These are phyloP conservation scores for Oryza coarctata DNA, from an alignment of 176 grass and related monocot species.

Conservation along the genomic window DNA sequence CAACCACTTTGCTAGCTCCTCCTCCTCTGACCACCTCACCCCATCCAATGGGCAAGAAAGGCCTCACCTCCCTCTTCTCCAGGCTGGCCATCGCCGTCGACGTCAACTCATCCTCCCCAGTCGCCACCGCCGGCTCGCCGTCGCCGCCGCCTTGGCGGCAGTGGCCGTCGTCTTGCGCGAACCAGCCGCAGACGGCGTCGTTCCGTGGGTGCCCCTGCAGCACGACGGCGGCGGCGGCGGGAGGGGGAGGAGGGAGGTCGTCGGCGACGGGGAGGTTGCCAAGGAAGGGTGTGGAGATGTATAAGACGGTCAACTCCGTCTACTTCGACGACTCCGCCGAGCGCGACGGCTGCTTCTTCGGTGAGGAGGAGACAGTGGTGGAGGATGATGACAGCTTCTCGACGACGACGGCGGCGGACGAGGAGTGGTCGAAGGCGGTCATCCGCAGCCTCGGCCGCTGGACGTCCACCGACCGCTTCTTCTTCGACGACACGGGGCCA, in stretches of 20 bases:
- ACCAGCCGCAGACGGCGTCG: slow-evolving; percentile 41
- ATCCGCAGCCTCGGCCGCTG: slow-evolving; percentile 43
- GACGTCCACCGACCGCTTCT: slow-evolving; percentile 49
- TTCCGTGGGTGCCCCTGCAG: slow-evolving; percentile 49
- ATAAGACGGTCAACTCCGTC: slow-evolving; percentile 61
- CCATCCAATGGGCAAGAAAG: slow-evolving; percentile 50
- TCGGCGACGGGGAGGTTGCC: not conserved
- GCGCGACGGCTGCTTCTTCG: not conserved
- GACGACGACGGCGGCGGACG: slow-evolving; percentile 14
- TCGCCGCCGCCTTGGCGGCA: slow-evolving; percentile 24
- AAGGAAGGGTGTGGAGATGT: slow-evolving; percentile 20
- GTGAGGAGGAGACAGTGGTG: not conserved
- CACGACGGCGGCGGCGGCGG: not conserved
- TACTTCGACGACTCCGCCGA: slow-evolving; percentile 47
- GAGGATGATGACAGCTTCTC: slow-evolving; percentile 28
- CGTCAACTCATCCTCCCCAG: too few species aligned
- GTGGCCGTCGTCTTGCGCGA: slow-evolving; percentile 40
- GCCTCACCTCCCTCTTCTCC: slow-evolving; percentile 55
- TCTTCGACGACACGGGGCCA: slow-evolving; percentile 55
- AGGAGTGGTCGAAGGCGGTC: slow-evolving; percentile 49
- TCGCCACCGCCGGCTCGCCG: not conserved
- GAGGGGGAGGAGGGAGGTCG: not conserved
- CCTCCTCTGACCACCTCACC: not conserved
- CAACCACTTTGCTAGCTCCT: not conserved
- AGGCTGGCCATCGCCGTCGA: slow-evolving; percentile 21